Conservation (phyloP, 768 basidiomycete species). For the Phaeolepiota aurea region DNA sequence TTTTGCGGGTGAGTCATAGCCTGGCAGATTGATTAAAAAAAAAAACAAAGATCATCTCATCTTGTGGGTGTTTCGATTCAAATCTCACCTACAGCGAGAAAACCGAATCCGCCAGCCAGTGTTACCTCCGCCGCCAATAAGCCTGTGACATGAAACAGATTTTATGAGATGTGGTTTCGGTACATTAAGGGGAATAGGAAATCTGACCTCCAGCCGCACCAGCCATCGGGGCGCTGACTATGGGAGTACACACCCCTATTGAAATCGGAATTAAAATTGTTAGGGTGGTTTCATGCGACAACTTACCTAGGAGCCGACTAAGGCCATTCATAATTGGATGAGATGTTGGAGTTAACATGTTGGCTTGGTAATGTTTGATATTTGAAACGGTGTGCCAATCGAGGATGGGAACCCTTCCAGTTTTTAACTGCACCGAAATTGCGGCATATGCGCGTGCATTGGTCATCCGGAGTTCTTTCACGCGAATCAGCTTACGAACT, state of each 20-base stretch:
- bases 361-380: no score
- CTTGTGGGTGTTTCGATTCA: neutral
- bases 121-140: constrained; percentile 52
- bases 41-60: neutral
- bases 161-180: no score
- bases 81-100: constrained; percentile 54
- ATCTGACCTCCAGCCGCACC: constrained; percentile 50
- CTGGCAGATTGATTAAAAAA: constrained; percentile 19
- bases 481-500: no score
- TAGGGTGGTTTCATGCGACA: no score
- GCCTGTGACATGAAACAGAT: no score
- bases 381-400: no score
- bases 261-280: neutral
- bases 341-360: no score
- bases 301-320: constrained; percentile 43
- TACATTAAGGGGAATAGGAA: no score
- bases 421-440: no score
- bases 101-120: constrained; percentile 69
- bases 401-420: no score
- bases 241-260: constrained; percentile 47
- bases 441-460: no score
- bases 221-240: constrained; percentile 66
- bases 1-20: constrained; percentile 34
- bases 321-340: constrained; percentile 30
- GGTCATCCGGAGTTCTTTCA: no score